These are phyloP conservation scores for Candida oleophila DNA, from an alignment of 805 yeast genomes.

Conservation along the genomic window DNA sequence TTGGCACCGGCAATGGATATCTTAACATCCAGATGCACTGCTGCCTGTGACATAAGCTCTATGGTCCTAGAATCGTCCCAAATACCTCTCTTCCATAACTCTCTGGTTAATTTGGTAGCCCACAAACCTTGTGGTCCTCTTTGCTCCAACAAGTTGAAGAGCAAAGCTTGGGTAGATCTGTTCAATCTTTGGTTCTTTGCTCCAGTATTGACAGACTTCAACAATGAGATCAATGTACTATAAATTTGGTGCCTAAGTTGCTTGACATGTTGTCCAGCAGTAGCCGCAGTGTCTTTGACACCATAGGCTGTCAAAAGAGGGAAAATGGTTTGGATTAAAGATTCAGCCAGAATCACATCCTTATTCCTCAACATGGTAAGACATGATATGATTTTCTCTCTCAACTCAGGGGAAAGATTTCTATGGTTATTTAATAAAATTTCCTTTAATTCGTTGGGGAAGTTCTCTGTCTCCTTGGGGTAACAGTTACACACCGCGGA, in stretches of 20 bases:
- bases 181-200: slow-evolving; percentile 87
- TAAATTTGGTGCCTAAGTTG: slow-evolving; percentile 81
- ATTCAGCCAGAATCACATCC: slow-evolving; percentile 73
- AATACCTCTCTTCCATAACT: slow-evolving; percentile 94
- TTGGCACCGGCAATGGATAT: slow-evolving; percentile 87
- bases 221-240: slow-evolving; percentile 68
- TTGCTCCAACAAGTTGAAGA: slow-evolving; percentile 83
- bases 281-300: slow-evolving; percentile 39
- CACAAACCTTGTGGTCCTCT: slow-evolving; percentile 80
- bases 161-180: slow-evolving; percentile 84
- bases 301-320: slow-evolving; percentile 76
- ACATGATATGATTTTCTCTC: slow-evolving; percentile 89
- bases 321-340: slow-evolving; percentile 80
- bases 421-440: slow-evolving; percentile 75
- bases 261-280: slow-evolving; percentile 66
- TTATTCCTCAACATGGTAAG: slow-evolving; percentile 89
- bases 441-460: slow-evolving; percentile 76
- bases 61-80: slow-evolving; percentile 98
- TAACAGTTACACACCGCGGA: slow-evolving; percentile 89
- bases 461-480: slow-evolving; percentile 82
- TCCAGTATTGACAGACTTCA: slow-evolving; percentile 85
- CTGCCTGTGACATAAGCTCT: slow-evolving; percentile 97
- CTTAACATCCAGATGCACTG: slow-evolving; percentile 81
- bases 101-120: slow-evolving; percentile 95
- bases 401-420: slow-evolving; percentile 75